These are phyloP conservation scores for Strobilomyces dryophilus DNA, from an alignment of 768 basidiomycete genomes.

Conservation along the genomic window DNA sequence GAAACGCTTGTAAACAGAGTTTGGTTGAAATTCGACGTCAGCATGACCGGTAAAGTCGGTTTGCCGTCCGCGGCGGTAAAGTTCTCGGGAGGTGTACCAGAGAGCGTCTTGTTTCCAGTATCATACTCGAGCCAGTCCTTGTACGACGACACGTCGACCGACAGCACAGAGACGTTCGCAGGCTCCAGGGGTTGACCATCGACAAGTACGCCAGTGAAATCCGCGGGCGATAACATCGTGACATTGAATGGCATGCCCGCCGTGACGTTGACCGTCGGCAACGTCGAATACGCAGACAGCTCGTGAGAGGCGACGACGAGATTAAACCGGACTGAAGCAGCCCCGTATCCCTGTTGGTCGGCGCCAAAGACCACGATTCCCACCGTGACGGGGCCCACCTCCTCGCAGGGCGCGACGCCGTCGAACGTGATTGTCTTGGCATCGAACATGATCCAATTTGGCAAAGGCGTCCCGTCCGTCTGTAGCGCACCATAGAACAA, in stretches of 20 bases:
- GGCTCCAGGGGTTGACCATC: conserved; percentile 58
- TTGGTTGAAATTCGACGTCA: conserved; percentile 67
- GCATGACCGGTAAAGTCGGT: conserved; percentile 50
- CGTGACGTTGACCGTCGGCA: conserved; percentile 73
- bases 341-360: conserved; percentile 70
- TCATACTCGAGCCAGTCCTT: conserved; percentile 62
- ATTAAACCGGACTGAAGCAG: conserved; percentile 54
- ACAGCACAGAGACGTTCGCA: conserved; percentile 51
- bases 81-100: conserved; percentile 56
- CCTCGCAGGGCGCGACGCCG: conserved; percentile 63
- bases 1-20: conserved; percentile 58
- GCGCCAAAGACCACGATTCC: conserved; percentile 62
- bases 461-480: conserved; percentile 65
- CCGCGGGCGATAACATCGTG: conserved; percentile 46
- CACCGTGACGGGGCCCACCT: conserved; percentile 39
- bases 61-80: conserved; percentile 32
- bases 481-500: conserved; percentile 63
- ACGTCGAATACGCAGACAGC: conserved; percentile 44
- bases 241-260: conserved; percentile 49
- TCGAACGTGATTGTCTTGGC: conserved; percentile 64
- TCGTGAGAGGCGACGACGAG: conserved; percentile 68
- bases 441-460: conserved; percentile 74
- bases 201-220: conserved; percentile 61
- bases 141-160: conserved; percentile 56
- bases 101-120: conserved; percentile 47